Base-by-base conservation (phyloP, 805 yeast genomes). In the Pichia pseudocactophila region DNA sequence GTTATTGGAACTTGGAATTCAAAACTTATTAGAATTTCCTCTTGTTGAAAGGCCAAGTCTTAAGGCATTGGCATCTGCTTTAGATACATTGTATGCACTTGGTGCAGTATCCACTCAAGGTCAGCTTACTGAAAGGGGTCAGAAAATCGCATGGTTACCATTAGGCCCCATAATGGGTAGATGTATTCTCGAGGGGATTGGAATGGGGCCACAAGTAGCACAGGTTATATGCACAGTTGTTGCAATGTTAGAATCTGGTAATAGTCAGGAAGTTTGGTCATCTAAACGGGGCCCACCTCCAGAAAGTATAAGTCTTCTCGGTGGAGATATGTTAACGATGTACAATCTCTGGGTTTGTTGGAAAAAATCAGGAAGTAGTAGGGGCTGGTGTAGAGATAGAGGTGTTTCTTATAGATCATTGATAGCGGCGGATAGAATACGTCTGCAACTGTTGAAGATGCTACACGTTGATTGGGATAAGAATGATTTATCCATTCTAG, bases 71-170 rank as follows among this genome's bases (percentile, higher is more conserved):
- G 73, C 83, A 12, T 77, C 80, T 41, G 81, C 96, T 0, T 63
- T 90, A 30, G 92, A 87, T 47, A 72, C 84, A 39, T 64, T 92
- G n/a, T 90, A 86, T 58, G 79, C 89, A 0, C 61, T 92, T 8
- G 95, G 95, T 0, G 97, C 97, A 0, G 63, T 92, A 42, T 87
- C 84, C 51, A 78, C 80, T 9, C 72, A 73, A 43, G 98, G 97
- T 0, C 70, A 74, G 39, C 64, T 92, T 32, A 90, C 97, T 0
- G 67, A 74, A 37, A 56, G 79, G 1, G 99, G 98, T 0, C 63
- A 82, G 34, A 74, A 76, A 47, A 89, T 92, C 96, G 82, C 96
- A 1, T 87, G 81, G 45, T 85, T 89, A 52, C 98, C 98, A 0
- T 73, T 89, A 48, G 95, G 87, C 51, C 97, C 97, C 4, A 85